phyloP scores from a whole-genome alignment of 129 eudicot species.

The Flaveria ramosissima region DNA sequence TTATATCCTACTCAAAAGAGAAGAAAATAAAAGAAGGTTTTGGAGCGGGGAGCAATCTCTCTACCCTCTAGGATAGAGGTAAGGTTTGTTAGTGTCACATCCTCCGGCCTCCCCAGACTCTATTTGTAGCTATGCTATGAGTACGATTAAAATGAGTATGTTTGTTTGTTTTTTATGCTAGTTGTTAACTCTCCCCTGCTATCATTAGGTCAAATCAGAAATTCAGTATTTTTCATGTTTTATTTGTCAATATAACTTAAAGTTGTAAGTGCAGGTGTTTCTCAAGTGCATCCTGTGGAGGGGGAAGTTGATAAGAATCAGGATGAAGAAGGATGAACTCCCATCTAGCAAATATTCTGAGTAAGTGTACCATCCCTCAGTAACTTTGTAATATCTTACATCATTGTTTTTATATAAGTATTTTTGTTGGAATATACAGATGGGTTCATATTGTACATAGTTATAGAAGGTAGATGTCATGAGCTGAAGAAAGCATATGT shows the following conservation, averaged over 20 bases:
- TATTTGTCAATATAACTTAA: not conserved
- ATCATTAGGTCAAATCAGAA: not conserved
- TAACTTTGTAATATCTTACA: slow-evolving; percentile 8
- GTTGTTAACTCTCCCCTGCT: not conserved
- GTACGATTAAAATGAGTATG: too few relatives aligned
- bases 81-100: too few relatives aligned
- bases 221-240: not conserved
- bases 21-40: too few relatives aligned
- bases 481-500: slow-evolving; percentile 23
- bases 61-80: too few relatives aligned
- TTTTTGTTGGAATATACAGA: slow-evolving; percentile 26
- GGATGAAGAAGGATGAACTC: slow-evolving; percentile 39
- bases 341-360: slow-evolving; percentile 1
- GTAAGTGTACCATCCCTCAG: slow-evolving; percentile 16
- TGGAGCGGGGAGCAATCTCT: too few relatives aligned
- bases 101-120: too few relatives aligned
- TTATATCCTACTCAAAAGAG: too few relatives aligned
- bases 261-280: slow-evolving; percentile 32
- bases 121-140: too few relatives aligned
- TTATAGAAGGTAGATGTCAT: slow-evolving; percentile 8
- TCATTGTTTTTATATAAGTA: not conserved
- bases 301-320: slow-evolving; percentile 26
- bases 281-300: slow-evolving; percentile 33
- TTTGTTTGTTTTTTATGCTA: not conserved
- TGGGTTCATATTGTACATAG: slow-evolving; percentile 34